phyloP scores from a whole-genome alignment of 2,329 filamentous ascomycete species.

The Hawksworthiomyces lignivorus region DNA sequence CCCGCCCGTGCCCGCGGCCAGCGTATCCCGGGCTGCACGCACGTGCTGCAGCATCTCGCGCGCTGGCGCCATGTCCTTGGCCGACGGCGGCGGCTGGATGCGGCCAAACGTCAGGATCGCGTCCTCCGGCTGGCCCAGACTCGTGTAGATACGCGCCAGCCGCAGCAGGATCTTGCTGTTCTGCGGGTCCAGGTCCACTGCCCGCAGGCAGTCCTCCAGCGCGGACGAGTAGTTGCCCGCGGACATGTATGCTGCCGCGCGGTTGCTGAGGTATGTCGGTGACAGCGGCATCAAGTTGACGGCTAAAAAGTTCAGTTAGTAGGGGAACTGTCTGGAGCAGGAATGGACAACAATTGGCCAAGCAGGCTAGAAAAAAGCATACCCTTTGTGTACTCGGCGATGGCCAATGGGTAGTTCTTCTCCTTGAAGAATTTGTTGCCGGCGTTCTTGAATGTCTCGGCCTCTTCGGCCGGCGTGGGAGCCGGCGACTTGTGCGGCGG shows the following conservation, averaged over 20 bases:
- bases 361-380: conserved; percentile 52
- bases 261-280: conserved; percentile 86
- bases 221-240: conserved; percentile 72
- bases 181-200: conserved; percentile 73
- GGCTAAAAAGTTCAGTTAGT: conserved; percentile 59
- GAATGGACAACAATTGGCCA: not conserved
- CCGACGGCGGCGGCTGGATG: conserved; percentile 71
- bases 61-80: conserved; percentile 78
- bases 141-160: conserved; percentile 83
- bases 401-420: conserved; percentile 78
- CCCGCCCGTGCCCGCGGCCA: conserved; percentile 67
- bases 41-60: conserved; percentile 80
- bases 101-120: conserved; percentile 74
- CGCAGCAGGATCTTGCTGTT: conserved; percentile 86
- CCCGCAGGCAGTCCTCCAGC: conserved; percentile 76
- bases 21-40: conserved; percentile 66
- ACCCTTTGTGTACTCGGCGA: conserved; percentile 95
- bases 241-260: conserved; percentile 89
- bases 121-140: conserved; percentile 76
- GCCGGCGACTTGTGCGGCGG: conserved; percentile 64
- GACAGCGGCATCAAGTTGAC: conserved; percentile 81
- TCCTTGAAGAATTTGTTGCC: conserved; percentile 98
- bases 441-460: conserved; percentile 83
- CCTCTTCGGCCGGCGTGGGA: conserved; percentile 62
- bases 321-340: too few relatives aligned